Conservation (phyloP, 2,329 filamentous ascomycete species). For the Trichoderma simmonsii region DNA sequence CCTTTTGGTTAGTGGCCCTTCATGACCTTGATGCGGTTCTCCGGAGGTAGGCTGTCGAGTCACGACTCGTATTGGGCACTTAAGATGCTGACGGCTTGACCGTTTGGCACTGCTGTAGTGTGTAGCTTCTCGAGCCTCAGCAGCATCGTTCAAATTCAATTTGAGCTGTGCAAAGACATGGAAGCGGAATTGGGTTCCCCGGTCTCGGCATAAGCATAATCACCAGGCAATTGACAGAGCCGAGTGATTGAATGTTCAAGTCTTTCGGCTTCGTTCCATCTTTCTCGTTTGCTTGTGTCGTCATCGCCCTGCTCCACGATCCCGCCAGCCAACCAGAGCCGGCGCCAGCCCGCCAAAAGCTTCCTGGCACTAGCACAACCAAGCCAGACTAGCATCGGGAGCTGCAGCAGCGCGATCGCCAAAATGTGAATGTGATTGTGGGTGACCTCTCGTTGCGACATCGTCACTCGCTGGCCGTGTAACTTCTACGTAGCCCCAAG, state of each 20-base stretch:
- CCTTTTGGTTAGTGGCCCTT: not conserved
- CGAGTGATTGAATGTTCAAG: no score
- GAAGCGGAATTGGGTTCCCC: not conserved
- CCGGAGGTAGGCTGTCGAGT: no score
- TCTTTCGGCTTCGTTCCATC: not conserved
- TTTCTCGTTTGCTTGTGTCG: constrained; percentile 19
- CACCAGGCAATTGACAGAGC: not conserved
- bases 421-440: not conserved
- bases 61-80: not conserved
- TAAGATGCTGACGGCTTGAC: not conserved
- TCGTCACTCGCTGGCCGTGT: not conserved
- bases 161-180: not conserved
- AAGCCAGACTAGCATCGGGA: not conserved
- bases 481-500: not conserved
- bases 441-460: not conserved
- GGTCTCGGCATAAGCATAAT: not conserved
- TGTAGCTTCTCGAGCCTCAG: not conserved
- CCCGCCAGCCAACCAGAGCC: not conserved
- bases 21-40: not conserved
- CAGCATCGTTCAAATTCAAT: not conserved
- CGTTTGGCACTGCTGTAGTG: not conserved
- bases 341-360: not conserved
- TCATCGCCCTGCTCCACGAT: constrained; percentile 22
- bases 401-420: not conserved
- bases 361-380: not conserved